Base-by-base conservation (phyloP, 2,329 filamentous ascomycete genomes). In the Chrysoporthe deuterocubensis region DNA sequence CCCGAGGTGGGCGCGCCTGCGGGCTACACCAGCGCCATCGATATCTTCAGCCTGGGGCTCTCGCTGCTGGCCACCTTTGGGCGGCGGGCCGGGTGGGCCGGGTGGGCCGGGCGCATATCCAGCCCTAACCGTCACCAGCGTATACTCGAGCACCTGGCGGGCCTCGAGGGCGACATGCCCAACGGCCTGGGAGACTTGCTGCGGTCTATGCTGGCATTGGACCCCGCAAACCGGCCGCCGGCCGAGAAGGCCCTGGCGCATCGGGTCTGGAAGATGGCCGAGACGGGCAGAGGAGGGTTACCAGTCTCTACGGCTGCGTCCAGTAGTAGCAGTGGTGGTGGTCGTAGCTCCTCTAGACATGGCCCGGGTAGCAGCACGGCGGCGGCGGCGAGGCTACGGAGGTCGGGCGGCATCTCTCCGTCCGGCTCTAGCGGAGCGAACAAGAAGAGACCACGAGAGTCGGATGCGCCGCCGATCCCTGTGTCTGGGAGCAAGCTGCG, bases 21-120 rank as follows among this genome's bases (percentile, higher is more conserved):
- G 32, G 44, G 52, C 16, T 56, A 66, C 34, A 61, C 56, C 5
- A 66, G 44, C 21, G 56, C 64, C 11, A 66, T 66, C 37, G 40
- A 64, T 21, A n/a, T 64, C 3, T 64, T 66, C 46, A 66, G 62
- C 26, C 50, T 64, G 21, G 52, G 52, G n/a, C 52, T 64, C 14
- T 61, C 56, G 2, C 54, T 65, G 40, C 40, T 57, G 43, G 62
- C 48, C n/a, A 54, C 48, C 48, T 64, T 64, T 14, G 50, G n/a
- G n/a, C n/a, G n/a, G n/a, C n/a, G n/a, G n/a, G n/a, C n/a, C n/a
- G n/a, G n/a, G n/a, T n/a, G n/a, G n/a, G n/a, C n/a, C n/a, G n/a
- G n/a, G n/a, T 52, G 8, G 8, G 18, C 16, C 7, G 50, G 18
- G 2, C 50, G 7, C 8, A 21, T 52, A 18, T 60, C 58, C 11